phyloP scores from a whole-genome alignment of 2,329 filamentous ascomycete species.

The Calonectria pteridis region DNA sequence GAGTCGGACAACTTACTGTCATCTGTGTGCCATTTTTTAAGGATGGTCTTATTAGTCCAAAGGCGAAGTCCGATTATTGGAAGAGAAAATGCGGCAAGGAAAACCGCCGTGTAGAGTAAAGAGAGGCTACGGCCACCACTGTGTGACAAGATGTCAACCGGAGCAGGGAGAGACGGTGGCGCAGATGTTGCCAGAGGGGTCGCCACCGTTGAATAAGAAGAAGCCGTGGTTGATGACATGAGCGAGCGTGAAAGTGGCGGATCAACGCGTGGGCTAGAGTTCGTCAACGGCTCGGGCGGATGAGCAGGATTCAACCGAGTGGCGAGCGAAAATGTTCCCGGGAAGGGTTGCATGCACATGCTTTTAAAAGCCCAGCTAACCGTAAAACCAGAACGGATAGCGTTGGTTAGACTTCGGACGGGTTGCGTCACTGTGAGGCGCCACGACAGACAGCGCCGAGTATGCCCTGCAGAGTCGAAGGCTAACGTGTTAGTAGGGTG shows the following conservation, averaged over 20 bases:
- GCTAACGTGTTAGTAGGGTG: not conserved
- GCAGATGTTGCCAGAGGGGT: not conserved
- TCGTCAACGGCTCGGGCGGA: not conserved
- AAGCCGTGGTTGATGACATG: not conserved
- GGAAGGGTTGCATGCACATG: not conserved
- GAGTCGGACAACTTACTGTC: not conserved
- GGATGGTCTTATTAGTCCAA: not conserved
- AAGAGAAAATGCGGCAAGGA: not conserved
- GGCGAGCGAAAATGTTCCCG: not conserved
- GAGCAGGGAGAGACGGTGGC: not conserved
- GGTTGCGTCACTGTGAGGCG: not conserved
- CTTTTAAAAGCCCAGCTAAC: not conserved
- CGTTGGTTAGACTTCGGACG: not conserved
- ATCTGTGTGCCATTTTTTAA: not conserved
- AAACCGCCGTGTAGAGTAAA: not conserved
- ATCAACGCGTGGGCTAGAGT: not conserved
- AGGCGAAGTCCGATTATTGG: not conserved
- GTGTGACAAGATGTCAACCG: not conserved
- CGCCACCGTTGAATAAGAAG: not conserved
- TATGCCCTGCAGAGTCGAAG: not conserved
- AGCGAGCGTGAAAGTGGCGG: not conserved
- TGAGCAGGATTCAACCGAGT: not conserved
- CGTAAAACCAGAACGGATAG: not conserved
- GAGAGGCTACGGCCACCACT: not conserved
- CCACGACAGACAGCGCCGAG: not conserved